A percentile compares a stretch with the other conserved stretches of the same genome.
Evolutionary conservation across 495 filamentous ascomycete species (phyloP).

Genomic region (Penicillium macrosclerotiorum): DNA sequence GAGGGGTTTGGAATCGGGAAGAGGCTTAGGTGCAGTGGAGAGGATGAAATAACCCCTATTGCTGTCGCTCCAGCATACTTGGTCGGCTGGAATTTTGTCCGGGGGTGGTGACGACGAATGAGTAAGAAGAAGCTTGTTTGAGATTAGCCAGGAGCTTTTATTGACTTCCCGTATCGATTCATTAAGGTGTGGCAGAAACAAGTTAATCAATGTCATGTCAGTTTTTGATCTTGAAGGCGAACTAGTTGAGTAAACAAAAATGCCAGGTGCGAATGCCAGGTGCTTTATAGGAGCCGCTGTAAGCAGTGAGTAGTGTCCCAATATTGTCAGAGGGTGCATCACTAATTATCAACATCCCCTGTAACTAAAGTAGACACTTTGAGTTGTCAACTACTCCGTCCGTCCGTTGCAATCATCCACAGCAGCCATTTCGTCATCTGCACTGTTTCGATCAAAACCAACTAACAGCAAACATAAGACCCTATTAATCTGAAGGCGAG

Average conservation of each 20-base stretch:
- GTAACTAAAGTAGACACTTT: no score
- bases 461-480: no score
- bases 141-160: slow-evolving; percentile 14
- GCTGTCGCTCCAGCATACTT: slow-evolving; percentile 14
- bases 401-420: no score
- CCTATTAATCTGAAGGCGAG: no score
- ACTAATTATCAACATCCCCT: no score
- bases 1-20: slow-evolving; percentile 12
- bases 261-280: background rate
- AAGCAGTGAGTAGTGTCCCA: no score
- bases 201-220: slow-evolving; percentile 4
- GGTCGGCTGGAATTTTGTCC: slow-evolving; percentile 5
- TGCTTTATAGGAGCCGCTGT: slow-evolving; percentile 6
- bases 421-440: no score
- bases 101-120: slow-evolving; percentile 7
- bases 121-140: slow-evolving; percentile 12
- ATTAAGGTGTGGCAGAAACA: slow-evolving; percentile 12
- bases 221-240: slow-evolving; percentile 5
- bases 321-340: no score
- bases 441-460: no score
- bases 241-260: slow-evolving; percentile 3
- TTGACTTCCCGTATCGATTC: slow-evolving; percentile 12
- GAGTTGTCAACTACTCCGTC: no score
- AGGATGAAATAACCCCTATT: slow-evolving; percentile 13
- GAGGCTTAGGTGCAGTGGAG: slow-evolving; percentile 9